These are phyloP conservation scores for Russula sp. DNA, from an alignment of 768 basidiomycete species.

Conservation along the genomic window DNA sequence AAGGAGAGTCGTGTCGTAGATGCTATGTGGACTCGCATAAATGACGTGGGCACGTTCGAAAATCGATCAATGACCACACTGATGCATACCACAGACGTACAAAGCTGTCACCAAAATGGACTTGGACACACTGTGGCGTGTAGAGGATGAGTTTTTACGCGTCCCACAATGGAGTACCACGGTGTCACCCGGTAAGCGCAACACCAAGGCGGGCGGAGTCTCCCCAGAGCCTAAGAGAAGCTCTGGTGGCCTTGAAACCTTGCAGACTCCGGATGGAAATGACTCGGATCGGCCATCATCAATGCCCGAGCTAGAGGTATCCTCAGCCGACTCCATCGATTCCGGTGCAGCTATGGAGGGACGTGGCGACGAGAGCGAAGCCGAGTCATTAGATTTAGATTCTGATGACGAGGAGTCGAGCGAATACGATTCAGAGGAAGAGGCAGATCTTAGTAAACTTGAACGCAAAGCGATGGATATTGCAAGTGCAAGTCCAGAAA, in stretches of 20 bases:
- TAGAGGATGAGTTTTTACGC: slow-evolving; percentile 26
- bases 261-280: slow-evolving; percentile 52
- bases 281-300: slow-evolving; percentile 50
- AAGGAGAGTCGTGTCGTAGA: slow-evolving; percentile 50
- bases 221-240: neutral
- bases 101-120: slow-evolving; percentile 18
- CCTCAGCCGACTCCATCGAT: slow-evolving; percentile 42
- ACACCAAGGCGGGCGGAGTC: slow-evolving; percentile 27
- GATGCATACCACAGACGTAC: slow-evolving; percentile 16
- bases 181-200: slow-evolving; percentile 34
- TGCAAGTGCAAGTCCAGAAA: slow-evolving; percentile 54
- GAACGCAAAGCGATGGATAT: slow-evolving; percentile 72
- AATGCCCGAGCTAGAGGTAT: slow-evolving; percentile 63
- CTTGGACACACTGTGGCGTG: slow-evolving; percentile 23
- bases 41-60: slow-evolving; percentile 45
- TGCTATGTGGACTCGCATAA: slow-evolving; percentile 62
- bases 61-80: slow-evolving; percentile 12
- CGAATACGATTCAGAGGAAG: slow-evolving; percentile 64
- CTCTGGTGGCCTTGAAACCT: slow-evolving; percentile 29
- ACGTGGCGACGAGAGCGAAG: slow-evolving; percentile 39
- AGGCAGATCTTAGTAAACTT: slow-evolving; percentile 60
- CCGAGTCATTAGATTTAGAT: slow-evolving; percentile 40
- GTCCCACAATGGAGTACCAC: slow-evolving; percentile 34
- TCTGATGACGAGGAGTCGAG: slow-evolving; percentile 41
- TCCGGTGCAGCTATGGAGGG: slow-evolving; percentile 37